Percentiles rank a stretch among this genome's conserved stretches.
Conservation (phyloP, 129 eudicot genomes). For the Centaurea solstitialis region DNA sequence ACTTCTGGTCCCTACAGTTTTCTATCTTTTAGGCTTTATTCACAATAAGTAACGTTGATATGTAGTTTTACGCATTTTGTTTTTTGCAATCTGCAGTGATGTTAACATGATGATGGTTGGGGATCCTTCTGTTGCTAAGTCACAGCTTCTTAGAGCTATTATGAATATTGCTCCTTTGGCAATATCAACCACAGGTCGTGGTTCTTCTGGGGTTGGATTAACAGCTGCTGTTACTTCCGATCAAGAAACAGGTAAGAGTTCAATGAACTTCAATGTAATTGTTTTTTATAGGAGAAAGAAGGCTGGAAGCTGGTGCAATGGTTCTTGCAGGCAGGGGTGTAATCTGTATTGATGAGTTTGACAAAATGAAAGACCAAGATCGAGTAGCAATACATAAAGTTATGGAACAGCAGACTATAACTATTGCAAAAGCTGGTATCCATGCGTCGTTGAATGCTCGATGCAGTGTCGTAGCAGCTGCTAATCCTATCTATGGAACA, state of each 20-base stretch:
- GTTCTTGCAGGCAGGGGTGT: slow-evolving; percentile 99
- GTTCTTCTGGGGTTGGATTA: slow-evolving; percentile 99
- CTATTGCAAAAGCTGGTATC: slow-evolving; percentile 98
- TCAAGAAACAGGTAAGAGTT: slow-evolving; percentile 85
- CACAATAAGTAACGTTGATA: background rate
- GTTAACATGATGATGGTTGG: slow-evolving; percentile 99
- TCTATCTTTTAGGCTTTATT: background rate
- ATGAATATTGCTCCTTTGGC: slow-evolving; percentile 99
- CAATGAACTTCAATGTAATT: background rate
- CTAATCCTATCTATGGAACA: slow-evolving; percentile 98
- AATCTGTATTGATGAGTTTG: slow-evolving; percentile 97
- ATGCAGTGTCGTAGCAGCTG: slow-evolving; percentile 99
- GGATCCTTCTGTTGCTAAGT: slow-evolving; percentile 99
- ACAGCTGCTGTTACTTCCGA: slow-evolving; percentile 99
- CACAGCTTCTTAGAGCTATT: slow-evolving; percentile 96
- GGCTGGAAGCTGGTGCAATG: slow-evolving; percentile 99
- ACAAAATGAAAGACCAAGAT: slow-evolving; percentile 98
- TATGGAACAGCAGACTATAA: slow-evolving; percentile 99
- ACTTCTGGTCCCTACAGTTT: no score
- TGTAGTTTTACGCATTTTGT: background rate
- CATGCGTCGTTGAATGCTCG: slow-evolving; percentile 97
- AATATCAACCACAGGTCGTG: slow-evolving; percentile 97
- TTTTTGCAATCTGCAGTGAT: slow-evolving; percentile 53
- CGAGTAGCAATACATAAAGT: slow-evolving; percentile 99
- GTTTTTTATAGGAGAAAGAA: slow-evolving; percentile 70